Percentiles rank a stretch among this genome's conserved stretches.
Evolutionary conservation across 2,329 filamentous ascomycete species (phyloP).

Genomic region (Xylaria polymorpha): DNA sequence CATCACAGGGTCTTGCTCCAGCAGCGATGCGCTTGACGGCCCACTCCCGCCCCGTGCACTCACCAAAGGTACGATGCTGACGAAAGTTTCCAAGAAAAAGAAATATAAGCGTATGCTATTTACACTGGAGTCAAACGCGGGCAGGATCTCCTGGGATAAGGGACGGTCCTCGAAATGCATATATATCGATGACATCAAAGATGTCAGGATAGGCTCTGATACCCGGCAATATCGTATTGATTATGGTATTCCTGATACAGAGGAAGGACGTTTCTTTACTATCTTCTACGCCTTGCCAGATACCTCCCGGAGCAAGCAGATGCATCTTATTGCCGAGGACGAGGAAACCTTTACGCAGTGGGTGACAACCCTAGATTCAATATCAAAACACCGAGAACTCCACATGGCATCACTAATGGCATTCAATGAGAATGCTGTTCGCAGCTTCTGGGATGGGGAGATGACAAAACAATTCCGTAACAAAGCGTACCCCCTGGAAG

Average conservation of each 20-base stretch:
- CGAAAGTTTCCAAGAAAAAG: conserved; percentile 87
- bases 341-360: conserved; percentile 79
- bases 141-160: conserved; percentile 89
- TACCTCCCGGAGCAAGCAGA: conserved; percentile 82
- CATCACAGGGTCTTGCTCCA: conserved; percentile 55
- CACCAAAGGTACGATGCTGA: conserved; percentile 80
- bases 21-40: conserved; percentile 61
- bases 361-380: conserved; percentile 84
- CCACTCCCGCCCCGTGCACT: conserved; percentile 82
- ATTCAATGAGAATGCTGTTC: conserved; percentile 84
- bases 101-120: conserved; percentile 75
- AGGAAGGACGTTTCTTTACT: conserved; percentile 84
- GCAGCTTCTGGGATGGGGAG: conserved; percentile 86
- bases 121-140: conserved; percentile 82
- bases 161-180: conserved; percentile 83
- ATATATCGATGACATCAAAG: conserved; percentile 94
- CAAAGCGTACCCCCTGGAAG: conserved; percentile 62
- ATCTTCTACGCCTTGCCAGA: conserved; percentile 86
- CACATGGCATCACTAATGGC: conserved; percentile 90
- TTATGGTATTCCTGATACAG: conserved; percentile 74
- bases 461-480: conserved; percentile 76
- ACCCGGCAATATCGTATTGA: conserved; percentile 91
- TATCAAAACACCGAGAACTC: conserved; percentile 87
- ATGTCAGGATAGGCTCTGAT: conserved; percentile 85
- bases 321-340: conserved; percentile 87